Evolutionary conservation across 768 basidiomycete genomes (phyloP).

Genomic region (Rhodosporidiobolus odoratus): DNA sequence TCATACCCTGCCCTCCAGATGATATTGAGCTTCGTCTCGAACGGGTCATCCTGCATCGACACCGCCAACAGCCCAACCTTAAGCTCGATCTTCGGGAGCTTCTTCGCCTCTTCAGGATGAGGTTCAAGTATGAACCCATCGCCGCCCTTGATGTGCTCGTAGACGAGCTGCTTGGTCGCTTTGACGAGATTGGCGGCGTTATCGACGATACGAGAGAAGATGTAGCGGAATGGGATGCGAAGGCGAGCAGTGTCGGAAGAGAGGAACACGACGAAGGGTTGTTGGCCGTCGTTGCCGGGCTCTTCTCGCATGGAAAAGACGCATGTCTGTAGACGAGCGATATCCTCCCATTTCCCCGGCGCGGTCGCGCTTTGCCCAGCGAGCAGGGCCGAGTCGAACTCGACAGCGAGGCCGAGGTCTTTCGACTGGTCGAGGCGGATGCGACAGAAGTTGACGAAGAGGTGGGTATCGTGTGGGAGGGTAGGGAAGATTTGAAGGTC

Average conservation of each 20-base stretch:
- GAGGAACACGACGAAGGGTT: constrained; percentile 50
- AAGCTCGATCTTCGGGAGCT: constrained; percentile 60
- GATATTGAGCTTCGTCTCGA: constrained; percentile 69
- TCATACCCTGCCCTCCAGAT: constrained; percentile 68
- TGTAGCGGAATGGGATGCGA: constrained; percentile 73
- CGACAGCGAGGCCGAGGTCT: constrained; percentile 46
- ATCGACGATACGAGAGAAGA: constrained; percentile 68
- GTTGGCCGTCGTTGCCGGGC: constrained; percentile 23
- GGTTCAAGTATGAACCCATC: constrained; percentile 61
- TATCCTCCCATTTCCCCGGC: constrained; percentile 66
- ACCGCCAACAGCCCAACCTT: constrained; percentile 60
- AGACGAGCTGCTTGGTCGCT: constrained; percentile 62
- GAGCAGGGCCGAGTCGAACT: constrained; percentile 47
- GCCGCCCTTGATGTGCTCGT: constrained; percentile 55
- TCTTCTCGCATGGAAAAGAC: constrained; percentile 41
- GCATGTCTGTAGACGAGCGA: constrained; percentile 57
- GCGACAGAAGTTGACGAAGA: constrained; percentile 42
- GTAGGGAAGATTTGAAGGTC: constrained; percentile 41
- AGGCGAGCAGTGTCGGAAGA: constrained; percentile 63
- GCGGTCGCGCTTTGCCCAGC: constrained; percentile 58
- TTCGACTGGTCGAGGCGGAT: constrained; percentile 30
- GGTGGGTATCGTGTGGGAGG: constrained; percentile 47
- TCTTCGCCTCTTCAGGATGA: constrained; percentile 65
- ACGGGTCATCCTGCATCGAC: constrained; percentile 76
- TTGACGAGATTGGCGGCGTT: constrained; percentile 67